Base-by-base conservation (phyloP, 805 yeast genomes). In the Starmera dryadoides region DNA sequence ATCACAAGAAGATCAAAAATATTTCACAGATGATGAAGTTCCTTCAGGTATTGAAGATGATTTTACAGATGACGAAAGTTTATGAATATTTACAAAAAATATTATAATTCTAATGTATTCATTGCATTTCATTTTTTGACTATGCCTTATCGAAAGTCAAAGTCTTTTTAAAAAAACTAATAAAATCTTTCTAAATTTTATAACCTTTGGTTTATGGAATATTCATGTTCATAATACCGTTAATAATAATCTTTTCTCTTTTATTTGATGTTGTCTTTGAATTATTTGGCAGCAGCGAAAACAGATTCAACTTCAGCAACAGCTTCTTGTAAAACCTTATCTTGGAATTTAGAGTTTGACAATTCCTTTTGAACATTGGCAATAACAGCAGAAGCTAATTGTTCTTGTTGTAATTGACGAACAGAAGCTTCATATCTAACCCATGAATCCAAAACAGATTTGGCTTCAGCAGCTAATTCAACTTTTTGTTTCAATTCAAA, bases 361-460 rank as follows among this genome's bases (percentile, higher is more conserved):
- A 93, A 67, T 69, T 87, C 93, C 65, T 81, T 69, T 74, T 86
- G 79, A 58, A 91, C 93, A 73, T 86, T 88, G 40, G 88, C 71
- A 62, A 88, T 85, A 49, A 93, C 96, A 42, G 88, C 59, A 60
- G 84, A 70, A 52, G 94, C 79, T 58, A 93, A 80, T 68, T 86
- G 96, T 68, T 81, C 77, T 76, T 93, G 98, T 76, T 93, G 95
- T 61, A 79, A 70, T 74, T 87, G 95, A 74, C 97, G 91, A 53
- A 89, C 93, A 63, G 87, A 88, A 53, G 86, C 83, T 75, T 93
- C 98, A 69, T 85, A 86, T 79, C 98, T 86, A 56, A 89, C 97
- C 98, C 98, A 93, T 14, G 98, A 87, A 71, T 93, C 98, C 62
- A 93, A 79, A 45, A 91, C 95, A 42, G 93, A 71, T 73, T 85